Base-by-base conservation (phyloP, 2,329 filamentous ascomycete genomes). In the Dryadomyces sulphureus region DNA sequence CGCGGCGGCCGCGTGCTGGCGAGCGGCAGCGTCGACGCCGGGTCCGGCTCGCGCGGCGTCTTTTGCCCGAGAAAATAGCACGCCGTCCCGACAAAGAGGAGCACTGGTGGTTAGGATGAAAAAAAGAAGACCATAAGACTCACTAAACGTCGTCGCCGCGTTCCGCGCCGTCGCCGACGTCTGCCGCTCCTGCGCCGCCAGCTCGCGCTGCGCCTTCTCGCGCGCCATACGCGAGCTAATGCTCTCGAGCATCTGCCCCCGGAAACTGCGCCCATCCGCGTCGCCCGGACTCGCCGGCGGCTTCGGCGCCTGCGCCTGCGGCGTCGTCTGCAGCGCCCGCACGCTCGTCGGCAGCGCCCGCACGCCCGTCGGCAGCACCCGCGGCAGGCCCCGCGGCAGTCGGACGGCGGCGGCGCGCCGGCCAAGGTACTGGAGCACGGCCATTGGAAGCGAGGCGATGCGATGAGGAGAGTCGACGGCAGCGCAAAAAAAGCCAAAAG, bases 61-160 rank as follows among this genome's bases (percentile, higher is more conserved):
- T 70, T 66, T 19, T 69, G 72, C 49, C 79, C 79, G 38, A 79
- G 59, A 58, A 69, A 78, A 60, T 78, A 84, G 49, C 72, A 68
- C 48, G 66, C 62, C 30, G 64, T 62, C 41, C 72, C 64, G 41
- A 72, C 66, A 44, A 67, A 68, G 41, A 77, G 57, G 50, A 78
- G 63, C 54, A 73, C 73, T 77, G 51, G 12, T 11, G 46, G 19
- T 20, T 47, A 46, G 25, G 39, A 27, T 22, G n/a, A 51, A 19
- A 38, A 24, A 11, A 34, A 11, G 9, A 17, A 21, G 7, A 27
- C 9, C 14, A 30, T 14, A 7, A n/a, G 34, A 19, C 51, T 44
- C 60, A 74, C 71, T 63, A 51, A 74, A 68, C 12, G 68, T 70
- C 14, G 66, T 61, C 41, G 66, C 66, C 51, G 65, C 60, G 51